Percentiles rank a stretch among this genome's conserved stretches.
Conservation (phyloP, 192 early-diverging fungal genomes). For the Nowakowskiella sp. region DNA sequence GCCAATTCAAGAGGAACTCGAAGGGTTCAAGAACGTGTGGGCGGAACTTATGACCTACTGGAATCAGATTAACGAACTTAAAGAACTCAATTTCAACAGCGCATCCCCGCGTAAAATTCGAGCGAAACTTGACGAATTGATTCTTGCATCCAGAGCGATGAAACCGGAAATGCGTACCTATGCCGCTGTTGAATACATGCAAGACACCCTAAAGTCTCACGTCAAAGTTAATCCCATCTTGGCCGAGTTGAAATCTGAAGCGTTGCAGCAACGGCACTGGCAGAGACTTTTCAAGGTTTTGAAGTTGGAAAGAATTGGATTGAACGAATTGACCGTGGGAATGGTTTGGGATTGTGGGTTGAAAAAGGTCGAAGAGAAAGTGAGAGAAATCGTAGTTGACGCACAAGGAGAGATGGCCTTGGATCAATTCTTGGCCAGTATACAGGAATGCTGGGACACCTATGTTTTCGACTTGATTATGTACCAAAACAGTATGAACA, state of each 20-base stretch:
- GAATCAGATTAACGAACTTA: slow-evolving; percentile 72
- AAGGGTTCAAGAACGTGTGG: slow-evolving; percentile 93
- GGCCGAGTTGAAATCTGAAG: slow-evolving; percentile 90
- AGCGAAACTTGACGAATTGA: slow-evolving; percentile 72
- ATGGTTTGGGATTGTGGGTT: slow-evolving; percentile 93
- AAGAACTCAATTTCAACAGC: slow-evolving; percentile 79
- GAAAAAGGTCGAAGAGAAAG: slow-evolving; percentile 70
- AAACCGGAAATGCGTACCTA: slow-evolving; percentile 96
- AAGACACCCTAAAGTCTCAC: slow-evolving; percentile 70
- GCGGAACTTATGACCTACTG: slow-evolving; percentile 69
- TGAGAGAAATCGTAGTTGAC: slow-evolving; percentile 81
- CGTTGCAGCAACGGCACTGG: slow-evolving; percentile 96
- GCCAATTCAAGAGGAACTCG: slow-evolving; percentile 83
- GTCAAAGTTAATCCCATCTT: slow-evolving; percentile 75
- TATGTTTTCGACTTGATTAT: slow-evolving; percentile 91
- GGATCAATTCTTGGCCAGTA: slow-evolving; percentile 93
- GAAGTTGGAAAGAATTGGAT: slow-evolving; percentile 51
- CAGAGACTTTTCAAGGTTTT: slow-evolving; percentile 82
- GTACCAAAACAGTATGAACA: slow-evolving; percentile 74
- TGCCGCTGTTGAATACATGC: slow-evolving; percentile 90
- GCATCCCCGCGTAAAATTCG: slow-evolving; percentile 86
- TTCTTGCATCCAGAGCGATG: slow-evolving; percentile 81
- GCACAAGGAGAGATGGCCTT: slow-evolving; percentile 99
- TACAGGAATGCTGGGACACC: slow-evolving; percentile 83
- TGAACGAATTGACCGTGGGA: slow-evolving; percentile 87